Evolutionary conservation across 2,329 filamentous ascomycete species (phyloP).

Genomic region (Ophiostoma perfectum): DNA sequence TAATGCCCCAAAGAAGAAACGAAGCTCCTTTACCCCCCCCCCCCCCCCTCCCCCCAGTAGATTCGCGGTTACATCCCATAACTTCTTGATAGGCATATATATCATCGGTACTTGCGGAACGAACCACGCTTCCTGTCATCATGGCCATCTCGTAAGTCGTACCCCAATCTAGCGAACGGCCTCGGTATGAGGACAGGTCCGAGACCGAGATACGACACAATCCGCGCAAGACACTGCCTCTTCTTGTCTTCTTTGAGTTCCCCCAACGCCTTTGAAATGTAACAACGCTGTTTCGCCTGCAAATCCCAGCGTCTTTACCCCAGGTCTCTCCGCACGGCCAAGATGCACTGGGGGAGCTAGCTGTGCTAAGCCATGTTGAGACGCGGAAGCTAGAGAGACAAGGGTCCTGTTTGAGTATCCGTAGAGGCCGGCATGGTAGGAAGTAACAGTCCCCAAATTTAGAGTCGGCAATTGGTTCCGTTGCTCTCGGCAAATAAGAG

Average conservation of each 20-base stretch:
- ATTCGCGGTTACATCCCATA: neutral
- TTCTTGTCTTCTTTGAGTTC: neutral
- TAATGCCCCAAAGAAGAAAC: constrained; percentile 3
- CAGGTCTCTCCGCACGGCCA: constrained; percentile 12
- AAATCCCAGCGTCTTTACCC: neutral
- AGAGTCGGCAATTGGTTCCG: constrained; percentile 8
- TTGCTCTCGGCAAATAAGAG: neutral
- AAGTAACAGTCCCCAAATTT: neutral
- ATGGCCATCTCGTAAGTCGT: neutral
- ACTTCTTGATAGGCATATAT: constrained; percentile 2
- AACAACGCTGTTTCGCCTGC: neutral
- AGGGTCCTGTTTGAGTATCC: neutral
- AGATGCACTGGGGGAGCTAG: neutral
- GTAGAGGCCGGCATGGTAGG: neutral
- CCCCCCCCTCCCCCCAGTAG: neutral
- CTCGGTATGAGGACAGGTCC: constrained; percentile 4
- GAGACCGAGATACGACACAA: neutral
- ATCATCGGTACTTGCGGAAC: constrained; percentile 1
- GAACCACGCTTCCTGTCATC: neutral
- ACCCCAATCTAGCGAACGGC: neutral
- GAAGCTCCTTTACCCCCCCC: neutral
- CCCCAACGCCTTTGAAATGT: neutral
- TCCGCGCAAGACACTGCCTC: neutral
- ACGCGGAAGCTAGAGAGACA: neutral
- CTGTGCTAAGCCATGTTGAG: neutral